Percentiles rank a stretch among this genome's conserved stretches.
phyloP scores from a whole-genome alignment of 768 basidiomycete species.

The Lepiota venenata region DNA sequence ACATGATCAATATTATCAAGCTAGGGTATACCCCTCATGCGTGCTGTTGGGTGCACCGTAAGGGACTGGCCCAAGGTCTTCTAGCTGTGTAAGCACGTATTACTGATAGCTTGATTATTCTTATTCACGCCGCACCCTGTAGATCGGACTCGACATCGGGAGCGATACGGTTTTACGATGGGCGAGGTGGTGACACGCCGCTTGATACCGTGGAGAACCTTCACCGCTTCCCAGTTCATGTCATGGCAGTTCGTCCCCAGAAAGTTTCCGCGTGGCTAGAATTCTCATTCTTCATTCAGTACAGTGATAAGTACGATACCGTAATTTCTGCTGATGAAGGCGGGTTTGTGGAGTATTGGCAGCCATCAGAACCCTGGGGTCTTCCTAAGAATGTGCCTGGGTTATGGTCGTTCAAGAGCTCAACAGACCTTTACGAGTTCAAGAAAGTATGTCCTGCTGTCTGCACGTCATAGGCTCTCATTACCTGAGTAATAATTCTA shows the following conservation, averaged over 20 bases:
- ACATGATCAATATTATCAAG: slow-evolving; percentile 99
- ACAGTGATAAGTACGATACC: slow-evolving; percentile 84
- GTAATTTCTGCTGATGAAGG: slow-evolving; percentile 94
- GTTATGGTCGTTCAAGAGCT: slow-evolving; percentile 87
- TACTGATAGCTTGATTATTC: neutral
- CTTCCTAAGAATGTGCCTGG: slow-evolving; percentile 73
- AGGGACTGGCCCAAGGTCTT: slow-evolving; percentile 83
- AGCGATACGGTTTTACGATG: slow-evolving; percentile 87
- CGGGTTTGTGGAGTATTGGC: slow-evolving; percentile 97
- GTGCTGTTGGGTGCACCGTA: slow-evolving; percentile 93
- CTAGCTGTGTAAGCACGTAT: slow-evolving; percentile 70
- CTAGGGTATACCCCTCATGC: slow-evolving; percentile 81
- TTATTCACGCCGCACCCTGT: slow-evolving; percentile 15
- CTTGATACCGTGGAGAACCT: slow-evolving; percentile 73
- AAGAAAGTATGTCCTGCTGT: slow-evolving; percentile 46
- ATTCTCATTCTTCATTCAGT: slow-evolving; percentile 43
- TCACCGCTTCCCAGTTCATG: slow-evolving; percentile 86
- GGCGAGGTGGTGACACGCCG: slow-evolving; percentile 77
- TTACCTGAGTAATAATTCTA: slow-evolving; percentile 24
- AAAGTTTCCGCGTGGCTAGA: neutral
- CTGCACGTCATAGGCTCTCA: neutral
- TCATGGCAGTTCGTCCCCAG: slow-evolving; percentile 70
- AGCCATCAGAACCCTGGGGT: slow-evolving; percentile 84
- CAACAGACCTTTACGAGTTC: slow-evolving; percentile 95
- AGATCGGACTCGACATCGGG: slow-evolving; percentile 81